Evolutionary conservation across 2,329 filamentous ascomycete genomes (phyloP), one percentile per base, ranked within the genome.

Genomic region (Dendryphion nanum): DNA sequence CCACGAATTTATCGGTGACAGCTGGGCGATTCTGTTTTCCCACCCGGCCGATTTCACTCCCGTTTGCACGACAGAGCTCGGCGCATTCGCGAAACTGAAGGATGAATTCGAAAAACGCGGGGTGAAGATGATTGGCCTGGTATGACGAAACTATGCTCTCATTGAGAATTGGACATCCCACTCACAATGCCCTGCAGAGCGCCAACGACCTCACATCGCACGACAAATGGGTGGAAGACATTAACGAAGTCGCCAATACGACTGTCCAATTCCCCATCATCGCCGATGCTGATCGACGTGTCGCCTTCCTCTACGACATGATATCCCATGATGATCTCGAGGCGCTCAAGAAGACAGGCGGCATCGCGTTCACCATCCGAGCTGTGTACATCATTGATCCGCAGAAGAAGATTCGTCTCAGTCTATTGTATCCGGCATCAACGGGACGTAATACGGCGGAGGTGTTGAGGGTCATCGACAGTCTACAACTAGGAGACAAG

Each of bases 371-470:
- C 73, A 95, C 90, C 56, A 95, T 96, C 72, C 88, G 90, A 60
- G 89, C 86, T 55, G 90, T 95, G 64, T 95, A 94, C 78, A 77
- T 95, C 72, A 93, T 95, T 68, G 89, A 95, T 75, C 89, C 89
- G 49, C 82, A 81, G 70, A 95, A 95, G 83, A 91, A 85, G 69
- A 93, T 95, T 72, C 85, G 90, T 57, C 82, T 90, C 65, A 94
- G 89, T 67, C 85, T 95, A 74, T 83, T 86, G 63, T 96, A 95
- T 77, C 90, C 90, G 30, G 89, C 90, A 45, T 90, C 85, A 42
- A 94, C 89, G 31, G 90, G 90, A 23, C 64, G 78, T 31, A 81
- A 81, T 55, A 73, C 74, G 5, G 67, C 69, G 5, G 78, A 81
- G 58, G 76, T 81, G 31, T 59, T 81, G 42, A 66, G 78, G 31